Conservation (phyloP, 2,329 filamentous ascomycete species). For the Chaetoscypha palmicola region DNA sequence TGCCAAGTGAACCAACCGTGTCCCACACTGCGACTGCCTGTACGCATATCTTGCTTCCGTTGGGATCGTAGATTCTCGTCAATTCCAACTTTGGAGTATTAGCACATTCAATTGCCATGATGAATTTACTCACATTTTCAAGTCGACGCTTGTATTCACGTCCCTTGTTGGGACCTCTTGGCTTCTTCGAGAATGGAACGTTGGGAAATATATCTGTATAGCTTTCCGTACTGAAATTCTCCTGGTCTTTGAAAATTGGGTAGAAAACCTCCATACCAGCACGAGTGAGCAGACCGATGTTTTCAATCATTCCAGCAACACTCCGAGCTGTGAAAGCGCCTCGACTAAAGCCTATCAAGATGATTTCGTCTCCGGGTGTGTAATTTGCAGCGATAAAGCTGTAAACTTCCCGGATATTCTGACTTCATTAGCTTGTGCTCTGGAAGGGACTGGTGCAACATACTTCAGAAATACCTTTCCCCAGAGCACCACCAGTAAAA, state of each 20-base stretch:
- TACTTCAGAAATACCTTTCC: constrained; percentile 40
- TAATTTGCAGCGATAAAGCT: constrained; percentile 36
- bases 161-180: constrained; percentile 16
- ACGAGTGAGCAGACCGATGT: constrained; percentile 34
- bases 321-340: constrained; percentile 37
- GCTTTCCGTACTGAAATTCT: constrained; percentile 28
- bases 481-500: constrained; percentile 48
- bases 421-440: not conserved
- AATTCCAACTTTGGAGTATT: constrained; percentile 25
- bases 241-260: constrained; percentile 34
- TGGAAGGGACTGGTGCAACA: not conserved
- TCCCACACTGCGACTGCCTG: constrained; percentile 45
- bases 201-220: constrained; percentile 32
- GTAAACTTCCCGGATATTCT: constrained; percentile 43
- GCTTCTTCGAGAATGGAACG: constrained; percentile 27
- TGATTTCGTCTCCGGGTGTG: constrained; percentile 37
- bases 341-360: constrained; percentile 36
- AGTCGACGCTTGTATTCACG: constrained; percentile 34
- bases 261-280: constrained; percentile 38
- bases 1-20: constrained; percentile 33
- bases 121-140: constrained; percentile 28
- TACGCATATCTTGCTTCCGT: constrained; percentile 34
- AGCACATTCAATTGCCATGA: too few species aligned
- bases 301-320: constrained; percentile 30
- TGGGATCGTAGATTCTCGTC: constrained; percentile 33